Evolutionary conservation across 306 rosid genomes (phyloP), one percentile per base, ranked within the genome.

Genomic region (Cicer judaicum): DNA sequence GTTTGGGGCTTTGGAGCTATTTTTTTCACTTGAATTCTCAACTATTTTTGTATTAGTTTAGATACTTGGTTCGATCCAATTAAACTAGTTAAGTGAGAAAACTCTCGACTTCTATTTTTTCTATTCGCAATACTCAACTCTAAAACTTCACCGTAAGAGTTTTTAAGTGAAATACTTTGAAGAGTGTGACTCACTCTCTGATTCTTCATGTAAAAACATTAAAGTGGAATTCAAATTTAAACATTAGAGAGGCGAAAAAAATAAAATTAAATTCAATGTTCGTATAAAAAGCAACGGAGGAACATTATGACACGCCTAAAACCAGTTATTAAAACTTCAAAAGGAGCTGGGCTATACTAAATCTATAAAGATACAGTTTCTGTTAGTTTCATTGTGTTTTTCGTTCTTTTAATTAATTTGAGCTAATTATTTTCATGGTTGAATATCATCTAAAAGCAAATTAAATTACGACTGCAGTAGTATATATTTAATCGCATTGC

Each of bases 401-500:
- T 59, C 34, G 41, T 59, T 34, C 18, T 29, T 29, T 59, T 59
- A 7, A 29, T 21, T 24, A 11, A 24, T 11, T 24, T 24, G 64
- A 29, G 18, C 29, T 59, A 59, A 6, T 29, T 59, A 59, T 11
- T 59, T 34, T 38, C n/a, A 62, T 39, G 6, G 7, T 62, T 0
- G 16, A 34, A 34, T 52, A 52, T 60, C 7, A 60, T 24, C 39
- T 57, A 7, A 10, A 24, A 59, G 42, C n/a, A 59, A 29, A 12
- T 38, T 13, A 61, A 19, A 54, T 54, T 54, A 16, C 60, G 3
- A 46, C n/a, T n/a, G 46, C 46, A 62, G 2, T 13, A 44, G 67
- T 36, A 61, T 61, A 36, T 19, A 57, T 57, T 57, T 10, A n/a
- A 62, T 62, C 24, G 12, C 63, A 36, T 36, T 36, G 62, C 43